phyloP scores from a whole-genome alignment of 768 basidiomycete genomes.

The Hortiboletus campestris region DNA sequence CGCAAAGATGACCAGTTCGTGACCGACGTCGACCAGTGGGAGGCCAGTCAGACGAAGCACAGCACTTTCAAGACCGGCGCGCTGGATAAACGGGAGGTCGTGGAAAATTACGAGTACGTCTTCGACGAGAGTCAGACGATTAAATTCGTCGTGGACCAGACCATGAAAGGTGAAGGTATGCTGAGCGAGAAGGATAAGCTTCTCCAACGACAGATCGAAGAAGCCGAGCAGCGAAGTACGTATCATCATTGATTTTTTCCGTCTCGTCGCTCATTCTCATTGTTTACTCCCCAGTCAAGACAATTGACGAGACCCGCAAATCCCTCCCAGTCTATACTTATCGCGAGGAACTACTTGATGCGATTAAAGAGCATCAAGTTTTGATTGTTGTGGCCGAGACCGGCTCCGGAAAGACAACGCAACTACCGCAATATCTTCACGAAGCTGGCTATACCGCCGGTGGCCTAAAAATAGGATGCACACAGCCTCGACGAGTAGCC shows the following conservation, averaged over 20 bases:
- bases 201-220: constrained; percentile 84
- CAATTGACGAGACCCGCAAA: constrained; percentile 93
- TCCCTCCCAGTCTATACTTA: constrained; percentile 89
- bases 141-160: constrained; percentile 85
- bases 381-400: constrained; percentile 98
- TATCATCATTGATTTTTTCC: constrained; percentile 3
- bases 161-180: constrained; percentile 60
- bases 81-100: constrained; percentile 78
- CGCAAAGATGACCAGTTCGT: constrained; percentile 92
- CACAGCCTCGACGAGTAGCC: constrained; percentile 96
- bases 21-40: constrained; percentile 98
- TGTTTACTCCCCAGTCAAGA: constrained; percentile 51
- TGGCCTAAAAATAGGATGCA: constrained; percentile 85
- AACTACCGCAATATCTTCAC: constrained; percentile 96
- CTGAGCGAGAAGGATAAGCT: constrained; percentile 85
- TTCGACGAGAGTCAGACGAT: constrained; percentile 98
- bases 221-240: constrained; percentile 86
- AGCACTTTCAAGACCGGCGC: constrained; percentile 91
- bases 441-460: constrained; percentile 92
- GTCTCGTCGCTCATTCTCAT: background rate
- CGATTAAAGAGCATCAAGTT: constrained; percentile 89
- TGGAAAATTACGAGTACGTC: constrained; percentile 93
- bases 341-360: constrained; percentile 84
- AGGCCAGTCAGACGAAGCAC: constrained; percentile 84
- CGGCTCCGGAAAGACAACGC: constrained; percentile 98